Base-by-base conservation (phyloP, 257 asterid genomes). In the Solanum gandarillasii region DNA sequence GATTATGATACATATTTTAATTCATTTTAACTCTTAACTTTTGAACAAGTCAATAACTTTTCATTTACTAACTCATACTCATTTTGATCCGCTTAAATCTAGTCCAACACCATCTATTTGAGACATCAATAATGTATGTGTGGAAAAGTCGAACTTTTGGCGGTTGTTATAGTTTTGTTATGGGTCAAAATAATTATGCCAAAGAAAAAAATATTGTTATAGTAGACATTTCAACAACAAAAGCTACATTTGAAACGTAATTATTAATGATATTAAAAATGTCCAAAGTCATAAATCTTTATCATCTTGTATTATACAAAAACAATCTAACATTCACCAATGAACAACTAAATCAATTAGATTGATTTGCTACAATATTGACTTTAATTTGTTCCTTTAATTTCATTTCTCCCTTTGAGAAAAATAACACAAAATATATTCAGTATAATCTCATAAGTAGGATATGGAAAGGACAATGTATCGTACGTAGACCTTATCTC, bases 391-490 rank as follows among this genome's bases (percentile, higher is more conserved):
- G 75, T 70, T 70, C 72, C 23, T 18, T 8, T 29, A 39, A 39
- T 71, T 32, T 32, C 7, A 13, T 14, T 70, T 25, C 31, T 23
- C 70, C 13, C 70, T 9, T 23, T 9, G 14, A 9, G 7, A 10
- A 62, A 62, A 21, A 21, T 9, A 32, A 32, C 35, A 9, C 6
- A 60, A 12, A 58, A 20, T 1, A 20, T 58, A 20, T 1, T 62
- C 14, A 0, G 0, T 62, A 4, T 62, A 23, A 62, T 62, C 13
- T 62, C 7, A 23, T 1, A 1, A 62, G 2, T 23, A 2, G 13
- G 0, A 3, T 23, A 2, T 9, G 31, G 0, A 0, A 2, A 62
- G 7, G 1, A 0, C 3, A 62, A 2, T 23, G 0, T 23, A 62
- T 20, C 7, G 65, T 23, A 23, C 0, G 13, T 1, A 62, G 3